Base-by-base conservation (phyloP, 2,329 filamentous ascomycete species). In the Diaporthe helianthi region DNA sequence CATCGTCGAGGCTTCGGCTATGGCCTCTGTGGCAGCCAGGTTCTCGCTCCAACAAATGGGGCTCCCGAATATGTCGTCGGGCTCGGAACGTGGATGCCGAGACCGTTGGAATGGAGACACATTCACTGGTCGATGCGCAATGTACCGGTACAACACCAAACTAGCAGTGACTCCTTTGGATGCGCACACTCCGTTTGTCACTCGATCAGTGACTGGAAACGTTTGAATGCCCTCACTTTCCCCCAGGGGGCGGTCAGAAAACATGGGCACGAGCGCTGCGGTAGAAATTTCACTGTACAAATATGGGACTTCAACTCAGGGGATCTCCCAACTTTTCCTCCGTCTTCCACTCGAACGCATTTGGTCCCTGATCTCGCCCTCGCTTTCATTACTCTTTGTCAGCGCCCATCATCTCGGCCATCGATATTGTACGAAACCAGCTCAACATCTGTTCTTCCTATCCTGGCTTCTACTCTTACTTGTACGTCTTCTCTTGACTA, bases 31-130 rank as follows among this genome's bases (percentile, higher is more conserved):
- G 8, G 78, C 74, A 6, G 77, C 77, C 7, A 79, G 77, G 10
- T 79, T 78, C 73, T 76, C 75, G 12, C 71, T 77, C 13, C 74
- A 76, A 68, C 75, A 80, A 65, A 76, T 79, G 5, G 77, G 78
- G 0, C 69, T 77, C 52, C 76, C 78, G 2, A 54, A 2, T 17
- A 24, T 69, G 1, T 49, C 44, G 44, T 46, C 19, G 41, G 9
- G 38, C 26, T 2, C 7, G 33, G 26, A n/a, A 33, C 6, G 13
- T 8, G 41, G 19, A 46, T 19, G 31, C n/a, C 13, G 19, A 8
- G 65, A 67, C 24, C 17, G 6, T 13, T 67, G 65, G 52, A 67
- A 67, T 38, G 52, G 44, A n/a, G 38, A 44, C 1, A 26, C 31
- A 2, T 60, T 67, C n/a, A 29, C 17, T 2, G 19, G 29, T 8